A percentile compares a stretch with the other conserved stretches of the same genome.
Conservation (phyloP, 2,329 filamentous ascomycete species). For the Daldinia eschscholtzii region DNA sequence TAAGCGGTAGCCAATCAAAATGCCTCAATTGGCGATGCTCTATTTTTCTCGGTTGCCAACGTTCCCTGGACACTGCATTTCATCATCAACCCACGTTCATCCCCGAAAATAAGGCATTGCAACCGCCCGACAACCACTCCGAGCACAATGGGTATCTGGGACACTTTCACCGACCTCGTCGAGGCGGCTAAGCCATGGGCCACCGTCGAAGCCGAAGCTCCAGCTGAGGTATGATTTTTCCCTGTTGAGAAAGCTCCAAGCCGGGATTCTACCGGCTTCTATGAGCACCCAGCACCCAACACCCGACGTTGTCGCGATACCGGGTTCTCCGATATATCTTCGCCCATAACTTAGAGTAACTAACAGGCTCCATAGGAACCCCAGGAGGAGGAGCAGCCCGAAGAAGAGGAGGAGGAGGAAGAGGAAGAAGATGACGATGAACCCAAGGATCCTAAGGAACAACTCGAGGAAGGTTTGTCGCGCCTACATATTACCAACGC, state of each 20-base stretch:
- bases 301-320: not conserved
- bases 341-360: conserved; percentile 5
- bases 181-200: conserved; percentile 75
- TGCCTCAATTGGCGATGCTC: conserved; percentile 64
- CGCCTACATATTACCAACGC: conserved; percentile 23
- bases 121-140: conserved; percentile 53
- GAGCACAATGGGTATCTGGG: conserved; percentile 75
- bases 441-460: conserved; percentile 86
- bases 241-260: conserved; percentile 19
- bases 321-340: conserved; percentile 10
- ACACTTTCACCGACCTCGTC: conserved; percentile 72
- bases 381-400: conserved; percentile 47
- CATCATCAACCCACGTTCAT: conserved; percentile 49
- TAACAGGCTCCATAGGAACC: conserved; percentile 25
- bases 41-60: conserved; percentile 54
- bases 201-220: conserved; percentile 74
- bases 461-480: conserved; percentile 89
- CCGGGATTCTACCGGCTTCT: conserved; percentile 22
- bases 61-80: conserved; percentile 48
- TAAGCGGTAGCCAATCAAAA: conserved; percentile 60
- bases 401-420: conserved; percentile 73
- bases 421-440: conserved; percentile 86
- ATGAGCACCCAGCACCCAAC: not conserved
- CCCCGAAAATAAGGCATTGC: conserved; percentile 58
- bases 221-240: conserved; percentile 67